phyloP scores from a whole-genome alignment of 2,329 filamentous ascomycete species.

The Westerdykella aurantiaca region DNA sequence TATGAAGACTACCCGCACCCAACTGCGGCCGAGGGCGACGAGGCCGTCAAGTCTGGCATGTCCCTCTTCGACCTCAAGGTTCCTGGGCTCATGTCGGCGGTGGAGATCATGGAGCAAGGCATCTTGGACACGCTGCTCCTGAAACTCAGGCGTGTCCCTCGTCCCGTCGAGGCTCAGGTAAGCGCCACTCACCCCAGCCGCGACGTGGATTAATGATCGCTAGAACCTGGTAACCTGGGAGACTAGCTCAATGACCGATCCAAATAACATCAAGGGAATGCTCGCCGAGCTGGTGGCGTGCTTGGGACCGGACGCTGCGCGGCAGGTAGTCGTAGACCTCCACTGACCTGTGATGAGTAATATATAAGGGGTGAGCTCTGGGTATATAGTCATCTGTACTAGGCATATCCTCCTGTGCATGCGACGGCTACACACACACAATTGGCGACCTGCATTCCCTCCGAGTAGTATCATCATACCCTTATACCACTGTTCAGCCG shows the following conservation, averaged over 20 bases:
- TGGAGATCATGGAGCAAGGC: constrained; percentile 47
- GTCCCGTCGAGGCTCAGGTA: constrained; percentile 32
- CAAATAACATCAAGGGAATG: constrained; percentile 52
- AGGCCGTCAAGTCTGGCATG: constrained; percentile 31
- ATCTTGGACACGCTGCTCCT: constrained; percentile 58
- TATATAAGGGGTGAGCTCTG: neutral
- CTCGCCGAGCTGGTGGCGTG: constrained; percentile 64
- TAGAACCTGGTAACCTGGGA: constrained; percentile 58
- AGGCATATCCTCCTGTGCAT: too few species aligned
- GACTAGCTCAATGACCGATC: constrained; percentile 37
- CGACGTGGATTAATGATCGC: constrained; percentile 11
- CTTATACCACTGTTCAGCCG: too few species aligned
- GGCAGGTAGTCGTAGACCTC: constrained; percentile 56
- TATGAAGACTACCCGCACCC: constrained; percentile 21
- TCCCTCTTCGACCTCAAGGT: constrained; percentile 58
- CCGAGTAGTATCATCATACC: too few species aligned
- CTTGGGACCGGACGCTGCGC: constrained; percentile 56
- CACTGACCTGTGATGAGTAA: constrained; percentile 7
- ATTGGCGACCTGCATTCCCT: too few species aligned
- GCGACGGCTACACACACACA: too few species aligned
- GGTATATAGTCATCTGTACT: too few species aligned
- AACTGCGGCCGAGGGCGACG: constrained; percentile 25
- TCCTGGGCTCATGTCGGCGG: constrained; percentile 58
- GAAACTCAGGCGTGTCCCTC: constrained; percentile 38
- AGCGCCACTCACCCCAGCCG: constrained; percentile 4